These are phyloP conservation scores for Tephrocybe sp. DNA, from an alignment of 768 basidiomycete genomes.

Conservation along the genomic window DNA sequence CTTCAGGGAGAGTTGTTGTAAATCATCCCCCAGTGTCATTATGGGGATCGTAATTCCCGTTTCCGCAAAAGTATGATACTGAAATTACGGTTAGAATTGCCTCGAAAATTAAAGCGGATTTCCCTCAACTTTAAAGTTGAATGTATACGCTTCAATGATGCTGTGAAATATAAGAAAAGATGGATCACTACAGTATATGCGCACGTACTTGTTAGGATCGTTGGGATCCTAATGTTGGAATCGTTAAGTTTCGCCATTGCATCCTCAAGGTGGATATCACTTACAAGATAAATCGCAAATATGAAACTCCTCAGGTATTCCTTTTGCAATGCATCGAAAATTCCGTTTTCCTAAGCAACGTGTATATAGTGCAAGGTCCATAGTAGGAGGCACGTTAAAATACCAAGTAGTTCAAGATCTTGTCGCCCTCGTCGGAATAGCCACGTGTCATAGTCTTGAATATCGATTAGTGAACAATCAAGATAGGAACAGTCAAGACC, in stretches of 20 bases:
- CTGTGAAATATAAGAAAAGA: conserved; percentile 32
- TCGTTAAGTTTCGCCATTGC: background rate
- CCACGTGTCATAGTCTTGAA: conserved; percentile 63
- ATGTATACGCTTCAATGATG: conserved; percentile 86
- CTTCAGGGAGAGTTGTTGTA: conserved; percentile 48
- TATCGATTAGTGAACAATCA: conserved; percentile 2
- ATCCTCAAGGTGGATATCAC: conserved; percentile 17
- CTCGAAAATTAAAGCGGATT: background rate
- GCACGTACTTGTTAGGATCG: conserved; percentile 76
- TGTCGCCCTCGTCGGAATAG: conserved; percentile 80
- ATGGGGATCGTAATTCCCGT: conserved; percentile 60
- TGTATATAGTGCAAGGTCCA: conserved; percentile 1
- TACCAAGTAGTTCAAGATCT: conserved; percentile 78
- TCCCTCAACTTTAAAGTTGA: conserved; percentile 71
- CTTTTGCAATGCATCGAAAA: conserved; percentile 83
- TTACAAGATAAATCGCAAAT: conserved; percentile 80
- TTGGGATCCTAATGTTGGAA: conserved; percentile 59
- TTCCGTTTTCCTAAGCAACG: conserved; percentile 67
- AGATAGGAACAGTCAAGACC: background rate
- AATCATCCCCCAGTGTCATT: conserved; percentile 65
- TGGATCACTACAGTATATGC: conserved; percentile 23
- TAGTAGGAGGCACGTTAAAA: conserved; percentile 21
- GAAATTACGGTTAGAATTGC: background rate
- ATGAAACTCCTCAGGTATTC: conserved; percentile 84
- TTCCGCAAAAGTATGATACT: conserved; percentile 73